phyloP scores from a whole-genome alignment of 2,329 filamentous ascomycete species.

The Phyllosticta paracitricarpa region DNA sequence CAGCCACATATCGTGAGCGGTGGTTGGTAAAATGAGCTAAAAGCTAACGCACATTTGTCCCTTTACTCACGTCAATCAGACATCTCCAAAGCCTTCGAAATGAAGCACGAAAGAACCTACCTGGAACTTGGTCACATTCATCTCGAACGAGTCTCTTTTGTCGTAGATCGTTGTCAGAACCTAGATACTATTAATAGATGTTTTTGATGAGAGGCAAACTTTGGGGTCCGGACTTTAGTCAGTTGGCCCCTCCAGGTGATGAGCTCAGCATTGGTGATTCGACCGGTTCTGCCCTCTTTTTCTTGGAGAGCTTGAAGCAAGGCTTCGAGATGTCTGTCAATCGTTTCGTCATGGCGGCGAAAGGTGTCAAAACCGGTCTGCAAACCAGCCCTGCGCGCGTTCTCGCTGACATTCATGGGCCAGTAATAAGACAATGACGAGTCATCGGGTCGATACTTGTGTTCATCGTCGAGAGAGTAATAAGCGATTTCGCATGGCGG shows the following conservation, averaged over 20 bases:
- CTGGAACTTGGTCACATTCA: constrained; percentile 89
- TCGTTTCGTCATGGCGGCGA: constrained; percentile 67
- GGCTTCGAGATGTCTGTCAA: constrained; percentile 81
- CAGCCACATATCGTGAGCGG: background rate
- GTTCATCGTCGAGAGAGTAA: constrained; percentile 87
- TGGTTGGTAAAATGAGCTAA: background rate
- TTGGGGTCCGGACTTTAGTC: constrained; percentile 63
- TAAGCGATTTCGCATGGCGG: constrained; percentile 66
- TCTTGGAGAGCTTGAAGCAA: constrained; percentile 66
- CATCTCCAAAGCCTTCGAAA: background rate
- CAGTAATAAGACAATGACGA: constrained; percentile 85
- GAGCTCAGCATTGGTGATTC: constrained; percentile 64
- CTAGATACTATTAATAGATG: constrained; percentile 21
- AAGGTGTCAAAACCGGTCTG: constrained; percentile 75
- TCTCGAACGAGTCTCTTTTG: constrained; percentile 62
- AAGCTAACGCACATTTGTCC: constrained; percentile 42
- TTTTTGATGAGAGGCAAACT: background rate
- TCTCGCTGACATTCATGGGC: constrained; percentile 38
- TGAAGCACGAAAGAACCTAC: constrained; percentile 24
- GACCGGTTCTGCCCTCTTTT: constrained; percentile 58
- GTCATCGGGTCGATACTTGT: constrained; percentile 64
- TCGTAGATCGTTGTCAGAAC: constrained; percentile 72
- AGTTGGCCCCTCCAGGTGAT: constrained; percentile 98
- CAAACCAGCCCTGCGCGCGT: constrained; percentile 46
- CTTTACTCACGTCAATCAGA: constrained; percentile 24